Base-by-base conservation (phyloP, 139 green algal species). In the Coelastrella sp. region DNA sequence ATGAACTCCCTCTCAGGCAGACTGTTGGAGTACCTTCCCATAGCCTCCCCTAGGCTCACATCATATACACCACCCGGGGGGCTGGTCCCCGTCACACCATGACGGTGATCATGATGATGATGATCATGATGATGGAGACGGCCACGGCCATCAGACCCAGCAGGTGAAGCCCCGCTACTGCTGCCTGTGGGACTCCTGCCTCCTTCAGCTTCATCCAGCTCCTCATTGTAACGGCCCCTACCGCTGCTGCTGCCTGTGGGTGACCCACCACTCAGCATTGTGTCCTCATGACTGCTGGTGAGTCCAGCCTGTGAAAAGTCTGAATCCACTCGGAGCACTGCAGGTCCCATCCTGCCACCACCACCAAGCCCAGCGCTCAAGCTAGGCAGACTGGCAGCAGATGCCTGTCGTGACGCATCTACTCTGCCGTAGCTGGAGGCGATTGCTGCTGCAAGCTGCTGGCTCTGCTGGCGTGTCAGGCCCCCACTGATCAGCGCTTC, bases 1-100 rank as follows among this genome's bases (percentile, higher is more conserved):
- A 79, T 79, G 27, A 63, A 63, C 65, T 87, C 82, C 8, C 82
- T 73, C 65, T 68, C 82, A 78, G 82, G 82, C 17, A 73, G 65
- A 49, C 82, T 78, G 65, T 70, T 79, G 17, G 81, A 9, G 19
- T 70, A 86, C 8, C 81, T 25, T n/a, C 59, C 59, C 17, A 65
- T 65, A 8, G n/a, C 81, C 25, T 86, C 81, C 6, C n/a, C 81
- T 25, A 86, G 19, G 7, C 81, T 35, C 8, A 86, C 60, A 74
- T 86, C 59, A 73, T 86, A 86, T 10, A 75, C 81, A 5, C 81
- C 79, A 22, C 79, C 59, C 57, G 81, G 81, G 6, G 81, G 81
- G n/a, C 81, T 86, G 20, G 79, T 85, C 17, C 79, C 79, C 0
- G 79, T 85, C 20, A 85, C 61, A 25, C 57, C n/a, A 24, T 80